phyloP scores from a whole-genome alignment of 306 rosid genomes.

The Trichosanthes cucumerina region DNA sequence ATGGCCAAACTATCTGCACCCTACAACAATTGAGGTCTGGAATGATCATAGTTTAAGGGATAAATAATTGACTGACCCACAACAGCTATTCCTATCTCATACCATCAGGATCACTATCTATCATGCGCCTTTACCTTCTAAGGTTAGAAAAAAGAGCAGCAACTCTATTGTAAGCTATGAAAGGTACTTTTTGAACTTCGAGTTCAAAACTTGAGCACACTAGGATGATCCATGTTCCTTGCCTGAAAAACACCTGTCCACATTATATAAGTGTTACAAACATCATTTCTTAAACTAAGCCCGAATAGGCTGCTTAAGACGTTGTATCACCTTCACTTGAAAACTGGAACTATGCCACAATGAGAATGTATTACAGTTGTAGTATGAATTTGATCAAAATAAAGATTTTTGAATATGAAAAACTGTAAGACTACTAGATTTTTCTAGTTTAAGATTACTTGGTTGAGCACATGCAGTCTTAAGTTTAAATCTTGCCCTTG shows the following conservation, averaged over 20 bases:
- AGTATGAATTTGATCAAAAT: neutral
- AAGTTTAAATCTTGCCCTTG: neutral
- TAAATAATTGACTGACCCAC: neutral
- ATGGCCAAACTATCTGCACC: neutral
- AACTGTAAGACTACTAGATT: neutral
- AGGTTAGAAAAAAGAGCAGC: neutral
- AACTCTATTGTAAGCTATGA: constrained; percentile 1
- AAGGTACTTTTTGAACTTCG: neutral
- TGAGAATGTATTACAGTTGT: neutral
- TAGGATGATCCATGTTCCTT: neutral
- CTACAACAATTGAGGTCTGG: neutral
- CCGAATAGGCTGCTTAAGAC: neutral
- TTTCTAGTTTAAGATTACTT: neutral
- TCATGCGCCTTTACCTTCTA: neutral
- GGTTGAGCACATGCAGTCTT: neutral
- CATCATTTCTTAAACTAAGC: neutral
- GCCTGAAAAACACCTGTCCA: neutral
- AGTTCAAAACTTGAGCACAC: neutral
- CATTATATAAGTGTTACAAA: neutral
- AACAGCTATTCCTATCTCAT: neutral
- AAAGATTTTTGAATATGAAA: neutral
- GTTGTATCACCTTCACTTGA: neutral
- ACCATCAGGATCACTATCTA: neutral
- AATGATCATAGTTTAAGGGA: neutral
- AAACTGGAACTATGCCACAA: neutral